Base-by-base conservation (phyloP, 768 basidiomycete genomes). In the Asterophora parasitica region DNA sequence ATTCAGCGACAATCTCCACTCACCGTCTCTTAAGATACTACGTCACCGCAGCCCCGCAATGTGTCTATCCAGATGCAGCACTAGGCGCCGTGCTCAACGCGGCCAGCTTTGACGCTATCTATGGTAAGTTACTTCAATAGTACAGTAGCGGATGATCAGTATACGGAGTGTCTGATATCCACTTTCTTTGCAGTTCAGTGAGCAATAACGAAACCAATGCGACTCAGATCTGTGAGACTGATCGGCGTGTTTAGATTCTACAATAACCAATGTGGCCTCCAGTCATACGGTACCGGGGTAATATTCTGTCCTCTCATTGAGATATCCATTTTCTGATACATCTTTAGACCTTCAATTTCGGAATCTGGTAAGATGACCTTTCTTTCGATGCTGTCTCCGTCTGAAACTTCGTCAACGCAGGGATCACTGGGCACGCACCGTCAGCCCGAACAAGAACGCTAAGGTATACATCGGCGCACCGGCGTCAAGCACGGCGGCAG, bases 391-490 rank as follows among this genome's bases (percentile, higher is more conserved):
- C 6, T 6, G 23, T 23, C 23, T 6, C 6, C 3, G 23, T 3
- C 23, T 23, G 6, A 23, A 23, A 6, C 3, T 3, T 40, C n/a
- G 8, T 8, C 5, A 26, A 20, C 48, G 12, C 30, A 81, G 82
- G 83, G 82, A 83, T 54, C 69, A 72, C 59, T 84, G 81, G 82
- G 82, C 83, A 19, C 75, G 76, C 44, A 73, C 65, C 12, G 66
- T 69, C 2, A 82, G 81, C 42, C 74, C 75, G 0, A 84, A 82
- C 66, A 69, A 66, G 50, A 75, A 81, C 52, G 78, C 82, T 26
- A 82, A 83, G 60, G 66, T 85, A 16, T 84, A 77, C 64, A 77
- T 85, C 44, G 83, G 82, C 39, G 81, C 78, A 33, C 82, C 83
- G 4, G 83, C 78, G 4, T 75, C 81, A 7, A 64, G 66, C 19